phyloP scores from a whole-genome alignment of 2,329 filamentous ascomycete species.

The Eurotiales sp. region DNA sequence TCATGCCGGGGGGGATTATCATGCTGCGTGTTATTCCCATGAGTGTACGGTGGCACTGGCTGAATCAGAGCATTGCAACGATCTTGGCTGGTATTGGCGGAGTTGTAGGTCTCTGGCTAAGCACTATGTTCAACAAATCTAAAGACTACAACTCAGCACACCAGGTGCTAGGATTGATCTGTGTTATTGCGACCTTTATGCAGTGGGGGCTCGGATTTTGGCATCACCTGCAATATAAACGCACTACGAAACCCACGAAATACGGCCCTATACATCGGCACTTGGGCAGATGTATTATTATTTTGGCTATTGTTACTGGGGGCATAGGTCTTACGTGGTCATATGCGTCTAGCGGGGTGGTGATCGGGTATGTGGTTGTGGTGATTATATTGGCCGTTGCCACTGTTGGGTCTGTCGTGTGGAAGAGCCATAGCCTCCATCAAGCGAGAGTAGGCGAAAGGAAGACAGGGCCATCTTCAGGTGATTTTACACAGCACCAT shows the following conservation, averaged over 20 bases:
- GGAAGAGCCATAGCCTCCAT: slow-evolving; percentile 13
- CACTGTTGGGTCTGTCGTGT: neutral
- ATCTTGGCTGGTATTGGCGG: slow-evolving; percentile 37
- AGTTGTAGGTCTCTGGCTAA: slow-evolving; percentile 41
- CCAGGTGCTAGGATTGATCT: slow-evolving; percentile 46
- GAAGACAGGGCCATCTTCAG: too few species aligned
- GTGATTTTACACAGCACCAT: too few species aligned
- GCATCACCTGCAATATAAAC: slow-evolving; percentile 35
- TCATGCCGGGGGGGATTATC: slow-evolving; percentile 19
- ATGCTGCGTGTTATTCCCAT: slow-evolving; percentile 19
- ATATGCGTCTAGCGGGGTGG: slow-evolving; percentile 11
- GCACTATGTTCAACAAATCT: slow-evolving; percentile 31
- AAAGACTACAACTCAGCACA: slow-evolving; percentile 43
- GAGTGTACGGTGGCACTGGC: slow-evolving; percentile 34
- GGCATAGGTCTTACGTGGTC: slow-evolving; percentile 21
- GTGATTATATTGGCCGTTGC: slow-evolving; percentile 5
- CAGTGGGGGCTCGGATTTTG: slow-evolving; percentile 38
- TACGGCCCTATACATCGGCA: slow-evolving; percentile 24
- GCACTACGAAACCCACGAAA: slow-evolving; percentile 12
- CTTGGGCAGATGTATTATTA: slow-evolving; percentile 24
- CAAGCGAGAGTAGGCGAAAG: too few species aligned
- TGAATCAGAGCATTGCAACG: slow-evolving; percentile 35
- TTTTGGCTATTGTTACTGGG: slow-evolving; percentile 21
- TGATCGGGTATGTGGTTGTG: slow-evolving; percentile 18
- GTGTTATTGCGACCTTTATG: slow-evolving; percentile 30